phyloP scores from a whole-genome alignment of 176 grass and related monocot genomes.

The Aegilops sharonensis region DNA sequence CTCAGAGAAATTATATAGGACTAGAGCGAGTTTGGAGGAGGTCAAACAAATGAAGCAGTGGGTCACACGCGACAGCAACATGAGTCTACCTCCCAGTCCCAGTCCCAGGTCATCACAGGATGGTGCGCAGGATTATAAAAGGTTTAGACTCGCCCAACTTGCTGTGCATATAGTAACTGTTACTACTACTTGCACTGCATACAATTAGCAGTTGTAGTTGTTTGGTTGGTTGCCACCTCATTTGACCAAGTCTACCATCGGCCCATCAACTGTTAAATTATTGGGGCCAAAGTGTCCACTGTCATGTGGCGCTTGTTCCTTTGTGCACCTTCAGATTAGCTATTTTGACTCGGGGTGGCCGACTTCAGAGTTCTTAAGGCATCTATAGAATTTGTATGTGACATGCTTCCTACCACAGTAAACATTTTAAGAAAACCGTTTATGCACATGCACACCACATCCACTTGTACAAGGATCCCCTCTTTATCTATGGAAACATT shows the following conservation, averaged over 20 bases:
- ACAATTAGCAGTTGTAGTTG: neutral
- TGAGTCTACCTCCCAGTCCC: conserved; percentile 15
- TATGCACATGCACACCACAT: neutral
- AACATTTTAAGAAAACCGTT: conserved; percentile 3
- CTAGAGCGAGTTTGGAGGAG: neutral
- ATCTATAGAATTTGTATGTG: conserved; percentile 33
- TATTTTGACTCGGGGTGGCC: conserved; percentile 42
- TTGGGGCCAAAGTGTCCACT: neutral
- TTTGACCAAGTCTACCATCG: neutral
- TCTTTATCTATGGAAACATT: too few species aligned
- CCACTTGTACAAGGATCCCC: too few species aligned
- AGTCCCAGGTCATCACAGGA: conserved; percentile 4
- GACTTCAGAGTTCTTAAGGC: conserved; percentile 42
- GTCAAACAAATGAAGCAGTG: conserved; percentile 15
- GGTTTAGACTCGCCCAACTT: conserved; percentile 11
- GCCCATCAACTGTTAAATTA: neutral
- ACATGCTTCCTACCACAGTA: conserved; percentile 59
- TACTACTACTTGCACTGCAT: neutral
- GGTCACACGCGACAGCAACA: neutral
- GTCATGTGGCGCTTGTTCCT: conserved; percentile 35
- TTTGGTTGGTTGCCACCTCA: neutral
- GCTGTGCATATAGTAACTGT: neutral
- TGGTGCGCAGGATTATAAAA: neutral
- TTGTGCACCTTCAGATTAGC: conserved; percentile 36
- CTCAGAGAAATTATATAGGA: neutral